Percentiles rank a stretch among this genome's conserved stretches.
Evolutionary conservation across 768 basidiomycete species (phyloP).

Genomic region (Pseudohyphozyma bogoriensis): DNA sequence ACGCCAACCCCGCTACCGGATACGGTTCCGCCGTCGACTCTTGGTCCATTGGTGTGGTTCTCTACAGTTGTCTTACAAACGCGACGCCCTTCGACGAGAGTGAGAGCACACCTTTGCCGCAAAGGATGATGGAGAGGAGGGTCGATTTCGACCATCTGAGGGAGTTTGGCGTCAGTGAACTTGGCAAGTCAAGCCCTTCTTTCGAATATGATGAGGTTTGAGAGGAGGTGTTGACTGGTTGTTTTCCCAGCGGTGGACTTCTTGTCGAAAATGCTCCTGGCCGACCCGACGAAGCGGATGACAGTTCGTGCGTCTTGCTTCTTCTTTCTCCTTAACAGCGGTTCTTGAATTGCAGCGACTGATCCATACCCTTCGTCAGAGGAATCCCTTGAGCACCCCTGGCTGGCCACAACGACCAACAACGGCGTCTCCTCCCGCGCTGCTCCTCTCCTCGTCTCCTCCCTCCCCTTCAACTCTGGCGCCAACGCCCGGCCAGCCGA

Average conservation of each 20-base stretch:
- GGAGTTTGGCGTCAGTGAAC: conserved; percentile 40
- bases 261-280: conserved; percentile 54
- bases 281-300: conserved; percentile 59
- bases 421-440: neutral
- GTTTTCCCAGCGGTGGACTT: conserved; percentile 52
- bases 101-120: conserved; percentile 49
- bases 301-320: conserved; percentile 42
- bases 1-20: conserved; percentile 48
- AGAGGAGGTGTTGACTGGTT: neutral
- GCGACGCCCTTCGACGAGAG: conserved; percentile 72
- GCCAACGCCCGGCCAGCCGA: too few species aligned
- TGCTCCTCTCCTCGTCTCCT: neutral
- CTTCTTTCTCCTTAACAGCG: too few species aligned
- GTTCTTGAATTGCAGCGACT: too few species aligned
- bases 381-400: conserved; percentile 61
- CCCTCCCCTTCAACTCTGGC: conserved; percentile 8
- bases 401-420: conserved; percentile 45
- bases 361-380: conserved; percentile 21
- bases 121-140: conserved; percentile 50
- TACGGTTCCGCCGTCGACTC: conserved; percentile 87
- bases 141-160: conserved; percentile 55
- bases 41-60: conserved; percentile 92
- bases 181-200: conserved; percentile 43
- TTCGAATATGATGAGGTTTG: too few species aligned
- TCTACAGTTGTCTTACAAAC: conserved; percentile 58